Evolutionary conservation across 176 grass and related monocot genomes (phyloP), one percentile per base, ranked within the genome.

Genomic region (Chrysopogon serrulatus): DNA sequence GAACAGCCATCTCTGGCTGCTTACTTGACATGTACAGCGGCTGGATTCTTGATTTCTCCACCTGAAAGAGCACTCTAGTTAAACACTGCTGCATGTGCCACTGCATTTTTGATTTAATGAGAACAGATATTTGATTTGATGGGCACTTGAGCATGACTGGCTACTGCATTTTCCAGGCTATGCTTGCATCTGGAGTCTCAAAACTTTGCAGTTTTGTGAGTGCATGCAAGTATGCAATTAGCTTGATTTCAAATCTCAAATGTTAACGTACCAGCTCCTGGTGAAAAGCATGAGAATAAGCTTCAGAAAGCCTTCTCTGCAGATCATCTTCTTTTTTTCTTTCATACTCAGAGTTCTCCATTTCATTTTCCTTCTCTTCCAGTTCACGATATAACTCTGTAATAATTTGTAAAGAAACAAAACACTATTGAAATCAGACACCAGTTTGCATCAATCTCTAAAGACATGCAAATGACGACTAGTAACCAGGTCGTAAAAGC

Each of bases 301-400:
- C 93, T 82, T 92, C 96, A 42, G 80, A 80, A 74, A 98, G 76
- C 81, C 91, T 95, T 90, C 86, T 92, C 39, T 92, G 91, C 34
- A 98, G 85, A 78, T 98, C 93, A 79, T 95, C 87, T 88, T 93
- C 93, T 78, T 98, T 98, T 83, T 91, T 98, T 72, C 85, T 91
- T 86, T 77, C 92, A 80, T 98, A 98, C 73, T 98, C 91, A 1
- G 83, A 85, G 83, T 98, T 98, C 65, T 98, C 92, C 83, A 91
- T 89, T 92, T 95, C 96, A 85, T 98, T 95, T 83, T 54, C 89
- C 49, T 54, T 95, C 76, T 98, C 90, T 43, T 92, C 92, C 72
- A 98, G 63, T 88, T 98, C 89, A 71, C 75, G 75, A 83, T 98
- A 98, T 68, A 98, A 91, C 73, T 87, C 95, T 98, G 89, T 47